These are phyloP conservation scores for Penstemon eatonii DNA, from an alignment of 257 asterid genomes.

Conservation along the genomic window DNA sequence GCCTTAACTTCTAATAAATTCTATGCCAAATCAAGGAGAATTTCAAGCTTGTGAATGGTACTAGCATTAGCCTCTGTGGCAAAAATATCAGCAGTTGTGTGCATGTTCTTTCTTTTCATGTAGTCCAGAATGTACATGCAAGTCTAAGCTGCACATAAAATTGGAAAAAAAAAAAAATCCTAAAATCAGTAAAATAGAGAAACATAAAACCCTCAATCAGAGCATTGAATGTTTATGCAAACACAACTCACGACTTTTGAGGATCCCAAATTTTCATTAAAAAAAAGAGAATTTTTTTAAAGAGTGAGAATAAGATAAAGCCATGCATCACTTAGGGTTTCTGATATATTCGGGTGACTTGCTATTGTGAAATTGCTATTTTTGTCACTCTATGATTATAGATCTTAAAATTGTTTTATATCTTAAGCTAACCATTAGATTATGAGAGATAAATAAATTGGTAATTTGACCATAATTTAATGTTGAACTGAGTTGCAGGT, in stretches of 20 bases:
- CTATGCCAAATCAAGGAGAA: no score
- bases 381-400: no score
- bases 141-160: constrained; percentile 19
- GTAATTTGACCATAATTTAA: no score
- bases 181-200: not conserved
- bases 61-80: constrained; percentile 28
- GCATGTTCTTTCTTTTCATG: constrained; percentile 31
- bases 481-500: no score
- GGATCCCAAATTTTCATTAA: constrained; percentile 21
- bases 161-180: not conserved
- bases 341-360: no score
- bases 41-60: not conserved
- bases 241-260: constrained; percentile 25
- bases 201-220: not conserved
- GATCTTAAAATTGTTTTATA: no score
- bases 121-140: constrained; percentile 30
- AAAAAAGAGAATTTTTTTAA: not conserved
- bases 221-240: not conserved
- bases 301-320: not conserved
- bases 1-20: no score
- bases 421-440: no score
- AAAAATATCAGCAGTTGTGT: constrained; percentile 31
- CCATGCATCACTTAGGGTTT: not conserved
- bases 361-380: no score
- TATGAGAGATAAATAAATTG: no score